phyloP scores from a whole-genome alignment of 768 basidiomycete species.

The Punctularia strigosozonata region DNA sequence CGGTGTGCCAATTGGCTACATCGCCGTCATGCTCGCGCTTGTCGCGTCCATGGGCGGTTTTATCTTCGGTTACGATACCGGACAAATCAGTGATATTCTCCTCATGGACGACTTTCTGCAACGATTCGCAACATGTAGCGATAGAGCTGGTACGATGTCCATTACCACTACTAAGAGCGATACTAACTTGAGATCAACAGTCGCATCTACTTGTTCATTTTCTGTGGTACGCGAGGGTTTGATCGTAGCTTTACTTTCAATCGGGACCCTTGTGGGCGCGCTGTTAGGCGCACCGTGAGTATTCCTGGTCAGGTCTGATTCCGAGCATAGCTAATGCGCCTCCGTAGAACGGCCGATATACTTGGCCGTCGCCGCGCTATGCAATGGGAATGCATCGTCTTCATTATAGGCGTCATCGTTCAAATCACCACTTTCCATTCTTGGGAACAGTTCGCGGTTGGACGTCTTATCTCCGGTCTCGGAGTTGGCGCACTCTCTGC shows the following conservation, averaged over 20 bases:
- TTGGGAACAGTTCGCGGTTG: constrained; percentile 62
- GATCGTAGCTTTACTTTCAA: constrained; percentile 59
- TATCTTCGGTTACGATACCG: constrained; percentile 46
- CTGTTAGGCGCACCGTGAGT: constrained; percentile 34
- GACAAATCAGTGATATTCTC: constrained; percentile 68
- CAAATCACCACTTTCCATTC: constrained; percentile 36
- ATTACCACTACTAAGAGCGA: too few relatives aligned
- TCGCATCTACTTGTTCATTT: constrained; percentile 36
- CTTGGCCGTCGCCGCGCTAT: constrained; percentile 60
- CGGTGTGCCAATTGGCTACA: neutral
- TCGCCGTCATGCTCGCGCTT: constrained; percentile 51
- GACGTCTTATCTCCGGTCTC: constrained; percentile 53
- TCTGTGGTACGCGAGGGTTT: constrained; percentile 46
- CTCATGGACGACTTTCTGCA: constrained; percentile 58
- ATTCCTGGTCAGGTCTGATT: neutral
- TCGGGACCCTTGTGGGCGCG: constrained; percentile 57
- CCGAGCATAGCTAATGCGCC: neutral
- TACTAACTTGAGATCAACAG: constrained; percentile 23
- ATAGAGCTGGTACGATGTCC: too few relatives aligned
- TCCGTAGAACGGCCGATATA: constrained; percentile 41
- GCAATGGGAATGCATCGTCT: constrained; percentile 43
- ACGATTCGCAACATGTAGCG: constrained; percentile 55
- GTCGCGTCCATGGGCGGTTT: constrained; percentile 60
- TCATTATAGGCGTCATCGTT: constrained; percentile 49
- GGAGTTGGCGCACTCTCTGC: constrained; percentile 60